phyloP scores from a whole-genome alignment of 108 stramenopile genomes.

The Mediolabrus comicus region DNA sequence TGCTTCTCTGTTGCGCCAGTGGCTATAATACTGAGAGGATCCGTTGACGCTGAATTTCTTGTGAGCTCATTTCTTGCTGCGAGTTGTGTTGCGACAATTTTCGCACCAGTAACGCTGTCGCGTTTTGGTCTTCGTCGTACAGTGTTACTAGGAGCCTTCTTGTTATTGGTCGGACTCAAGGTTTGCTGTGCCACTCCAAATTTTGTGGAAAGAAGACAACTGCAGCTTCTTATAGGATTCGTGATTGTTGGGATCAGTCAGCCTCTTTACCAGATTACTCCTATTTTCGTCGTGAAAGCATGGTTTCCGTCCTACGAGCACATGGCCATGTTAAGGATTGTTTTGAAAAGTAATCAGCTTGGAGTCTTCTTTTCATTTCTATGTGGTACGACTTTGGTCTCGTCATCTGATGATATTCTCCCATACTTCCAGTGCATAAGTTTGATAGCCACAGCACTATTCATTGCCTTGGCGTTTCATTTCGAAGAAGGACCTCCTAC shows the following conservation, averaged over 20 bases:
- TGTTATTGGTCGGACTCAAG: slow-evolving; percentile 76
- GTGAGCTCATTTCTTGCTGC: slow-evolving; percentile 75
- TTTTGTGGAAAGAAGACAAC: slow-evolving; percentile 47
- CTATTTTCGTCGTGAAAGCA: slow-evolving; percentile 69
- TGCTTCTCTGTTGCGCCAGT: slow-evolving; percentile 85
- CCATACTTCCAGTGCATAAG: slow-evolving; percentile 74
- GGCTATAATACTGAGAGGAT: slow-evolving; percentile 58
- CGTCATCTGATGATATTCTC: slow-evolving; percentile 52
- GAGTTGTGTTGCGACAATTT: slow-evolving; percentile 59
- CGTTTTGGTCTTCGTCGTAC: slow-evolving; percentile 71
- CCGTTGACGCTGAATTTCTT: slow-evolving; percentile 64
- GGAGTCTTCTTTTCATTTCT: slow-evolving; percentile 82
- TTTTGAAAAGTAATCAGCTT: slow-evolving; percentile 74
- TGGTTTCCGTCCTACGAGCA: slow-evolving; percentile 83
- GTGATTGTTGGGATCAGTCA: slow-evolving; percentile 77
- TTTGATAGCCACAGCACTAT: slow-evolving; percentile 57
- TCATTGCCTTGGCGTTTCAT: slow-evolving; percentile 62
- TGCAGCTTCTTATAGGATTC: slow-evolving; percentile 63
- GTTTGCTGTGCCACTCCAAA: slow-evolving; percentile 38
- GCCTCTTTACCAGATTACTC: slow-evolving; percentile 84
- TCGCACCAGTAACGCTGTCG: slow-evolving; percentile 68
- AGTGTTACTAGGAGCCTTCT: slow-evolving; percentile 68
- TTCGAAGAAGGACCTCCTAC: slow-evolving; percentile 84
- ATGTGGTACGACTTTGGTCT: slow-evolving; percentile 71
- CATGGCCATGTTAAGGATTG: not conserved